Evolutionary conservation across 495 filamentous ascomycete genomes (phyloP), one percentile per base, ranked within the genome.

Genomic region (Platismatia glauca): DNA sequence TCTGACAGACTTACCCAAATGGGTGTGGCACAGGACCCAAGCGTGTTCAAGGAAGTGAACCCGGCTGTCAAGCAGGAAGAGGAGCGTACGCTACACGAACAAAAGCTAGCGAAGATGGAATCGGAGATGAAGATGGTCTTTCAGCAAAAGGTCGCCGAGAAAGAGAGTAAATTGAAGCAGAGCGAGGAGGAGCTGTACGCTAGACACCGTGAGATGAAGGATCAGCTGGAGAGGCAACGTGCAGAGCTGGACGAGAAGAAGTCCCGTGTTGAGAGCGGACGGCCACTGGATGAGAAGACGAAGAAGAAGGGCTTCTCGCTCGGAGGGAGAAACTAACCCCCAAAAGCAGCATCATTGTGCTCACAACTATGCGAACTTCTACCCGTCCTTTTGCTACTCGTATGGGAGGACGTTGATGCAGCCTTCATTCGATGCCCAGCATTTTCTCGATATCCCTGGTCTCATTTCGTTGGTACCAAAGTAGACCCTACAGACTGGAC

Each of bases 121-220:
- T 83, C 89, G 71, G 94, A 98, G 76, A 98, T 98, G 94, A 97
- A 97, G 90, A 97, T 97, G 94, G 94, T 98, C 71, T 98, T 98
- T 91, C 94, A 98, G 75, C 95, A 97, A 75, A 98, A 98, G 88
- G 94, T 98, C 27, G 84, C 89, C 63, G 94, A 98, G 78, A 98
- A 98, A 83, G 94, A 98, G 77, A 96, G 90, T 84, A 98, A 98
- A 78, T 82, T 98, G 75, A 94, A 91, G 76, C 92, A 97, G 80
- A 95, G 90, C 83, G 94, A 98, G 77, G 94, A 97, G 77, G 94
- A 98, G 81, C 78, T 98, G 65, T 97, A 97, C 70, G 91, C 95
- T 61, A 87, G 94, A 69, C 94, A 98, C 78, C 84, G 91, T 71
- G 94, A 98, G 82, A 98, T 98, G 94, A 98, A 97, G 82, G 94